These are phyloP conservation scores for Asterella californica DNA, from an alignment of 225 moss, liverwort and hornwort species.

Conservation along the genomic window DNA sequence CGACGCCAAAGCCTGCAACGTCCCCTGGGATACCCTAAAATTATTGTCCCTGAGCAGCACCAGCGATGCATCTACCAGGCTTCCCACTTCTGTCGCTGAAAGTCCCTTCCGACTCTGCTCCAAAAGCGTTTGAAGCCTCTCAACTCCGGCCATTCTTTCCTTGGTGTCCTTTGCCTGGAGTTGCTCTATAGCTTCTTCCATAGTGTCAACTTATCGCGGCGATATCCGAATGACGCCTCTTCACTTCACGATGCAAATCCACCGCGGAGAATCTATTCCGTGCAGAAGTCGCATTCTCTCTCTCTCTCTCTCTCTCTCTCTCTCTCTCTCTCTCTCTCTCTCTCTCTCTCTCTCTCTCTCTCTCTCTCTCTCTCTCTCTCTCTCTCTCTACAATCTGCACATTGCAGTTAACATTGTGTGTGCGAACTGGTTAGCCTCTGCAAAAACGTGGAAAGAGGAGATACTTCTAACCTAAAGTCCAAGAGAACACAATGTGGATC, in stretches of 20 bases:
- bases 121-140: constrained; percentile 77
- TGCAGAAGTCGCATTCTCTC: constrained; percentile 14
- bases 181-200: constrained; percentile 95
- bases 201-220: constrained; percentile 19
- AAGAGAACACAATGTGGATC: neutral
- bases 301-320: constrained; percentile 6
- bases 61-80: constrained; percentile 82
- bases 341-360: neutral
- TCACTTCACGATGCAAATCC: constrained; percentile 26
- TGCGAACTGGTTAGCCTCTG: neutral
- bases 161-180: constrained; percentile 94
- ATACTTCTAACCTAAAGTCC: neutral
- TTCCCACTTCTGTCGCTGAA: constrained; percentile 73
- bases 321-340: neutral
- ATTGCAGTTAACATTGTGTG: constrained; percentile 9
- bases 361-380: neutral
- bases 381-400: constrained; percentile 10
- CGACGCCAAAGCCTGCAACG: constrained; percentile 86
- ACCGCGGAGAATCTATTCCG: constrained; percentile 10
- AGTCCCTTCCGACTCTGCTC: constrained; percentile 93
- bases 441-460: neutral
- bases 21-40: constrained; percentile 91
- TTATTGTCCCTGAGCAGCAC: constrained; percentile 88
- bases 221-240: neutral
- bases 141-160: constrained; percentile 96